A percentile compares a stretch with the other conserved stretches of the same genome.
These are phyloP conservation scores for Diaporthe aspalathi DNA, from an alignment of 2,329 filamentous ascomycete species.

Conservation along the genomic window DNA sequence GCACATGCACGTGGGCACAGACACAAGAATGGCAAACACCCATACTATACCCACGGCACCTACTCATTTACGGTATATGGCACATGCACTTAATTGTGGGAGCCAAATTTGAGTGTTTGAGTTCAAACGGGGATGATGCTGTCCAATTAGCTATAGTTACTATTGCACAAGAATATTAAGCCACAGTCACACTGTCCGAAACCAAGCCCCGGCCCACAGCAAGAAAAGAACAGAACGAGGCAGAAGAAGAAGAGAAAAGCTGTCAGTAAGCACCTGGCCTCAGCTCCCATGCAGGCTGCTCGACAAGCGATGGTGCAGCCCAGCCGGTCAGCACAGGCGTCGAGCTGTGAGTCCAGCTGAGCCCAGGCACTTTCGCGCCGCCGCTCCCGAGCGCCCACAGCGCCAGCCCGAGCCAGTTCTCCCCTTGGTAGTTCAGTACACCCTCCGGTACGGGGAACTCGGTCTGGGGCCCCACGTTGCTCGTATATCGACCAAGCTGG, in stretches of 20 bases:
- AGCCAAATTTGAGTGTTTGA: too few species aligned
- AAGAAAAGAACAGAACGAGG: too few species aligned
- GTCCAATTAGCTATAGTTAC: too few species aligned
- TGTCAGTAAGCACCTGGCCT: conserved; percentile 59
- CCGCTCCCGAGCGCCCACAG: conserved; percentile 71
- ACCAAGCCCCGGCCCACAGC: neutral
- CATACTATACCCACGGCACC: too few species aligned
- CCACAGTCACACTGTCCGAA: neutral
- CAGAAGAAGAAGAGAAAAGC: neutral
- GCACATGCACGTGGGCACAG: too few species aligned
- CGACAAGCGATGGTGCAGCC: conserved; percentile 49
- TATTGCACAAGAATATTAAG: neutral
- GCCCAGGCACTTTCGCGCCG: conserved; percentile 64
- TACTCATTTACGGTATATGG: too few species aligned
- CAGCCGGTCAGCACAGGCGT: conserved; percentile 49
- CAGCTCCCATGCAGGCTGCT: conserved; percentile 53
- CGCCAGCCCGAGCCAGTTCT: conserved; percentile 73
- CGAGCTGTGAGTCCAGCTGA: conserved; percentile 47
- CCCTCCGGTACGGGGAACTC: conserved; percentile 76
- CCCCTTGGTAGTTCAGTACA: conserved; percentile 73
- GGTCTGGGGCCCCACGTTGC: conserved; percentile 76
- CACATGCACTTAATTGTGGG: too few species aligned
- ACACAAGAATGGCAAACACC: too few species aligned
- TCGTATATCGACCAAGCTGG: conserved; percentile 67
- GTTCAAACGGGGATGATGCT: too few species aligned